A percentile compares a stretch with the other conserved stretches of the same genome.
phyloP scores from a whole-genome alignment of 2,329 filamentous ascomycete genomes.

The Didymella pinodella region DNA sequence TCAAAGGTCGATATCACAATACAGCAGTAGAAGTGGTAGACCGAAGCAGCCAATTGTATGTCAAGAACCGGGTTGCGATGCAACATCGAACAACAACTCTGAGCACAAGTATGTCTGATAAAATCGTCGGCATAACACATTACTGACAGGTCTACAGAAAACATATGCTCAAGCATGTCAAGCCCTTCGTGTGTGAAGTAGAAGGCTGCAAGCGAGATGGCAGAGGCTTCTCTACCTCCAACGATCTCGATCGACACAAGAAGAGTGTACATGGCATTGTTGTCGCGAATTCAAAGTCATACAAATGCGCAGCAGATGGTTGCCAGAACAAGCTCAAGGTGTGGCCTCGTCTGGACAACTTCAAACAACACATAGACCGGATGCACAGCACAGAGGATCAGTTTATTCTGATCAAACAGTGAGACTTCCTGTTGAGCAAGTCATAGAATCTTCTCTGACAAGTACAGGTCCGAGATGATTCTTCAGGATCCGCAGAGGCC shows the following conservation, averaged over 20 bases:
- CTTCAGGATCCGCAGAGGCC: constrained; percentile 2
- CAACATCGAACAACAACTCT: constrained; percentile 45
- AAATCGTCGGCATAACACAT: no score
- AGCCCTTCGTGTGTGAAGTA: constrained; percentile 69
- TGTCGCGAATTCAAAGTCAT: constrained; percentile 56
- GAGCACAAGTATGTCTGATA: constrained; percentile 47
- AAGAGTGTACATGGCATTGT: constrained; percentile 71
- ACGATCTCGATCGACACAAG: constrained; percentile 82
- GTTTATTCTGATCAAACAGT: constrained; percentile 59
- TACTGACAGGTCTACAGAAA: constrained; percentile 64
- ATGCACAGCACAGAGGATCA: constrained; percentile 66
- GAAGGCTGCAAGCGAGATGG: constrained; percentile 62
- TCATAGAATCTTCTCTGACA: constrained; percentile 22
- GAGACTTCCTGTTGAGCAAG: constrained; percentile 15
- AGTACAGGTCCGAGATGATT: constrained; percentile 35
- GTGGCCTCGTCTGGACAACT: constrained; percentile 88
- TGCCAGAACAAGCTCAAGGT: constrained; percentile 70
- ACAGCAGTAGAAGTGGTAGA: constrained; percentile 37
- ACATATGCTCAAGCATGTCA: constrained; percentile 74
- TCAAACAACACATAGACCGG: constrained; percentile 76
- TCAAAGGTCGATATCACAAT: constrained; percentile 29
- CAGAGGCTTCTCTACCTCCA: constrained; percentile 78
- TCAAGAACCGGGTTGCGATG: constrained; percentile 25
- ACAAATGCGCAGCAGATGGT: constrained; percentile 64
- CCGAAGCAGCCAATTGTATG: constrained; percentile 31